Evolutionary conservation across 345 rosid genomes (phyloP), one percentile per base, ranked within the genome.

Genomic region (Hypericum perforatum): DNA sequence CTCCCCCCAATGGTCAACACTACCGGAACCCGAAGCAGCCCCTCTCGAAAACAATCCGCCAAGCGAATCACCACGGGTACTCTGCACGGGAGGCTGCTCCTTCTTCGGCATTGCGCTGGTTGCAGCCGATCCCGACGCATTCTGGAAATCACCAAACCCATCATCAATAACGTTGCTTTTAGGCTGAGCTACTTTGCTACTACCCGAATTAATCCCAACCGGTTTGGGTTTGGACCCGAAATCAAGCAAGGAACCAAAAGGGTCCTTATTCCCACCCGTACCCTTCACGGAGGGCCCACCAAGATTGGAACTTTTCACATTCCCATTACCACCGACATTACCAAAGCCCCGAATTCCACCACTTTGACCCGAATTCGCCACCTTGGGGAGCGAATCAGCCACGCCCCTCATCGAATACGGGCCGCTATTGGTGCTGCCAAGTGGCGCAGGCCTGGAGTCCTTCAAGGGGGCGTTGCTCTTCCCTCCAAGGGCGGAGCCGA

Each of bases 401-500:
- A 91, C 47, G 72, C 74, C 82, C n/a, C 86, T 90, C 96, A 81
- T 81, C 1, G 96, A 85, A 79, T 70, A 87, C 0, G 80, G 7
- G 41, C n/a, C n/a, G n/a, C n/a, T n/a, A n/a, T n/a, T n/a, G n/a
- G n/a, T n/a, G n/a, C 75, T 64, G 66, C 71, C 78, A 43, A 52
- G 73, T 5, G 70, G 57, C 12, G 71, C 38, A 11, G 88, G 76
- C 1, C 67, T 55, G 0, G 74, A 74, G 58, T 74, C 77, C 53
- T 88, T 92, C 79, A 88, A 69, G 51, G 96, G 96, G 52, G 66
- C 89, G 74, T 77, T 83, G 57, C 57, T 75, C 22, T 63, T 77
- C 5, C 89, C 94, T 22, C 94, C 98, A 16, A 92, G 62, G 15
- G 92, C 95, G 45, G 98, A 92, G 56, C 74, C 71, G 7, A 92